Evolutionary conservation across 208 protist species (phyloP), one percentile per base, ranked within the genome.

Genomic region (Leishmania gerbilli): DNA sequence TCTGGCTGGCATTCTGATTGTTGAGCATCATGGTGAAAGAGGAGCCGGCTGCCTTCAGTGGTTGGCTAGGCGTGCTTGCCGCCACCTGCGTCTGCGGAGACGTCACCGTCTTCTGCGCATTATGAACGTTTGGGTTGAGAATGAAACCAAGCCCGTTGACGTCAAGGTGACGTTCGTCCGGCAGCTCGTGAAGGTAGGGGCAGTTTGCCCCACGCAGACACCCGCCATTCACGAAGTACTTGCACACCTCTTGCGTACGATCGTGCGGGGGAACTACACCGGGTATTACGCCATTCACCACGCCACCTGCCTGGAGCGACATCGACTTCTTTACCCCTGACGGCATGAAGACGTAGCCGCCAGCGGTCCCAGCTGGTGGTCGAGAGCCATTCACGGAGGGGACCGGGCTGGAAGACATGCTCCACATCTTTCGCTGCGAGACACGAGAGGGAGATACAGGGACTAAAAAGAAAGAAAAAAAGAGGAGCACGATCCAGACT

Each of bases 161-260:
- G 69, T 97, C 94, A 45, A 97, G 82, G 83, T 97, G 92, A 11
- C 94, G 94, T 87, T 97, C 94, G 72, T 97, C 94, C 27, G 94
- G 94, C 53, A 97, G 84, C 82, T 97, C 92, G 88, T 97, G 94
- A 17, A 94, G 83, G 76, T 95, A 97, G 47, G 91, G 91, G 80
- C 94, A 97, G 77, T 90, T 87, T 37, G 83, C 78, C 1, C 92
- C 92, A 49, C 94, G 92, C n/a, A 94, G 82, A 74, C 94, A 97
- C 34, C 94, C 94, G 27, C 94, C 94, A 77, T 97, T 97, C 69
- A 97, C 86, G 72, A 95, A 97, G 84, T 93, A 97, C 81, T 95
- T 96, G 84, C 94, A 97, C 47, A 96, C 85, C 78, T 97, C 92
- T 87, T 95, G 88, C 42, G 93, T 91, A 42, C 91, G 91, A 53